Percentiles rank a stretch among this genome's conserved stretches.
phyloP scores from a whole-genome alignment of 2,329 filamentous ascomycete species.

The Venturia oleaginea region DNA sequence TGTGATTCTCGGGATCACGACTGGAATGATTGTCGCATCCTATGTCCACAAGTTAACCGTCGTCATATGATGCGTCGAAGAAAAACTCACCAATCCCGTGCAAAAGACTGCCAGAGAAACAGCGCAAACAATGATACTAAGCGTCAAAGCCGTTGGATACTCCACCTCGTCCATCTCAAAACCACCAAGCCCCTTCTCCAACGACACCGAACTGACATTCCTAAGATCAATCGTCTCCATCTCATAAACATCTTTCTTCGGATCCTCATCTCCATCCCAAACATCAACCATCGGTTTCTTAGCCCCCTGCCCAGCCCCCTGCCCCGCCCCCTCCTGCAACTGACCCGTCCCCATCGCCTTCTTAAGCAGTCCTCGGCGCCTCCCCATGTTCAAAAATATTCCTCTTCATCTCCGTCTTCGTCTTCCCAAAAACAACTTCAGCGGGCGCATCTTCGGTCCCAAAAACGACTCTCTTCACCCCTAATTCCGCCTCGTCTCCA shows the following conservation, averaged over 20 bases:
- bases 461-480: not conserved
- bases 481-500: not conserved
- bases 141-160: not conserved
- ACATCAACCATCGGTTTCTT: not conserved
- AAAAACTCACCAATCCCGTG: not conserved
- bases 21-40: conserved; percentile 29
- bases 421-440: not conserved
- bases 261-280: not conserved
- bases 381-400: not conserved
- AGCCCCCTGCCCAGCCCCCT: not conserved
- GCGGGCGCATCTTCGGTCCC: not conserved
- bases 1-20: conserved; percentile 36
- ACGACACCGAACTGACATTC: not conserved
- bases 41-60: not conserved
- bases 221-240: not conserved
- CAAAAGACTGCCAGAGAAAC: not conserved
- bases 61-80: no score
- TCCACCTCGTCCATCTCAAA: not conserved
- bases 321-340: not conserved
- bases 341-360: not conserved
- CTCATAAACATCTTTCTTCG: not conserved
- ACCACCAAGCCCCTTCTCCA: not conserved
- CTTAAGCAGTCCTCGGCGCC: not conserved
- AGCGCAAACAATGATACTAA: not conserved
- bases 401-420: not conserved